Conservation (phyloP, 2,329 filamentous ascomycete species). For the Fusarium equiseti region DNA sequence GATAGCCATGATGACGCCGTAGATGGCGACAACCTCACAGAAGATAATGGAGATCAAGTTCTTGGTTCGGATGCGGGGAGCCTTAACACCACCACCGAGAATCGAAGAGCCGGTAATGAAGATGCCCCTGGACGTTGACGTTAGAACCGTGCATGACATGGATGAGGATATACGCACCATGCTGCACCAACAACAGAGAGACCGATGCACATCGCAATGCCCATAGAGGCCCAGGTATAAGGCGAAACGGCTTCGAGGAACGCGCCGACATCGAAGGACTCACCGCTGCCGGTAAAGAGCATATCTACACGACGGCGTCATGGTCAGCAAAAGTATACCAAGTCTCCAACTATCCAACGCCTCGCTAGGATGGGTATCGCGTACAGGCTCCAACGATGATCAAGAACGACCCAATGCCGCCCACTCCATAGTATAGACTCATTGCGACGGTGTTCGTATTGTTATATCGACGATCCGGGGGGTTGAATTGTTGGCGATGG, state of each 20-base stretch:
- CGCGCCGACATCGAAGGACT: constrained; percentile 95
- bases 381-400: constrained; percentile 83
- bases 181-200: constrained; percentile 96
- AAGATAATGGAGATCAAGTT: constrained; percentile 99
- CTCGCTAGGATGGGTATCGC: constrained; percentile 52
- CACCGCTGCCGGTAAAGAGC: constrained; percentile 97
- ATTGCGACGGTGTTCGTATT: constrained; percentile 61
- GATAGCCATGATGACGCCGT: constrained; percentile 99
- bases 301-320: constrained; percentile 74
- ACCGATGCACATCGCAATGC: constrained; percentile 94
- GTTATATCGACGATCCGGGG: constrained; percentile 41
- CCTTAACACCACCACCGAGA: constrained; percentile 94
- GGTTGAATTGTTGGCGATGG: constrained; percentile 36
- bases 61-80: constrained; percentile 97
- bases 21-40: constrained; percentile 99
- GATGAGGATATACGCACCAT: constrained; percentile 73
- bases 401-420: constrained; percentile 75
- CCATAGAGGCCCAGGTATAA: constrained; percentile 90
- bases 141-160: constrained; percentile 35
- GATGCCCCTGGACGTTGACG: constrained; percentile 79
- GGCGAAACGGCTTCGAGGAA: constrained; percentile 96
- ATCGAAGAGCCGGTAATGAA: constrained; percentile 99
- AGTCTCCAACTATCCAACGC: constrained; percentile 13
- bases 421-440: constrained; percentile 79
- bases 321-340: constrained; percentile 29